Percentiles rank a stretch among this genome's conserved stretches.
These are phyloP conservation scores for Sugiyamaella japonica DNA, from an alignment of 1,139 yeast species.

Conservation along the genomic window DNA sequence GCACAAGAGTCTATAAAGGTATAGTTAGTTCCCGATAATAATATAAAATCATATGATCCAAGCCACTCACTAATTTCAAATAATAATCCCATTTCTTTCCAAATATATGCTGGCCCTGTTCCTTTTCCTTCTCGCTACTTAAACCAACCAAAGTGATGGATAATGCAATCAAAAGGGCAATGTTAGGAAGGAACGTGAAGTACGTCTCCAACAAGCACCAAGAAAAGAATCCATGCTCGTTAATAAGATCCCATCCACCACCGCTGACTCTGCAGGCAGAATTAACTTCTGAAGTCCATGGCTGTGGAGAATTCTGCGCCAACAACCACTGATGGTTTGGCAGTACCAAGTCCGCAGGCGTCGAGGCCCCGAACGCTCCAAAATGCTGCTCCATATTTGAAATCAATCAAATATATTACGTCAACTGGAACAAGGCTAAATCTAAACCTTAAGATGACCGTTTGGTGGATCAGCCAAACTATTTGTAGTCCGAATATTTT, in stretches of 20 bases:
- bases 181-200: slow-evolving; percentile 19
- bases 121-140: slow-evolving; percentile 4
- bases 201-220: slow-evolving; percentile 25
- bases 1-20: slow-evolving; percentile 2
- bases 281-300: slow-evolving; percentile 5
- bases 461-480: not conserved
- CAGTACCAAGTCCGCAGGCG: slow-evolving; percentile 3
- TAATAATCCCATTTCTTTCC: slow-evolving; percentile 17
- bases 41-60: not conserved
- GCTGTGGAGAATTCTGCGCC: slow-evolving; percentile 2
- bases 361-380: slow-evolving; percentile 8
- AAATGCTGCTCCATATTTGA: slow-evolving; percentile 8
- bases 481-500: not conserved
- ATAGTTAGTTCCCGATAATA: not conserved
- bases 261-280: slow-evolving; percentile 5
- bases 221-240: slow-evolving; percentile 18
- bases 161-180: slow-evolving; percentile 8
- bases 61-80: slow-evolving; percentile 13
- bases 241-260: slow-evolving; percentile 19
- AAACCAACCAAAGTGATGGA: not conserved
- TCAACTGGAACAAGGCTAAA: not conserved
- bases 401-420: not conserved
- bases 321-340: slow-evolving; percentile 6
- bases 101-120: not conserved
- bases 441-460: not conserved